These are phyloP conservation scores for Penicillium roqueforti DNA, from an alignment of 495 filamentous ascomycete genomes.

Conservation along the genomic window DNA sequence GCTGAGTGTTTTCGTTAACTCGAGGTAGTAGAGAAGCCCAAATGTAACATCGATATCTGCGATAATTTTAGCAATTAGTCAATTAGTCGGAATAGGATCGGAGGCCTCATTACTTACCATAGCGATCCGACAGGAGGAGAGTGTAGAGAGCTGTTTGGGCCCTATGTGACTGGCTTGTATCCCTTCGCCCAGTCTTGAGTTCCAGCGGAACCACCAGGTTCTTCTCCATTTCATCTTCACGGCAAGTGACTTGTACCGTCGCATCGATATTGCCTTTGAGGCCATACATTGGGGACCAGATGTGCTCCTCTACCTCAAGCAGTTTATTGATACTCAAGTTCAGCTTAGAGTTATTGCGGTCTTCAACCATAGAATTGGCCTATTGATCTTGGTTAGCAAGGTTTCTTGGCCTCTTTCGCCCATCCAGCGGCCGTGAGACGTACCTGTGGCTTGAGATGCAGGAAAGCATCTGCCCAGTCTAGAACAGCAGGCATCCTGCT, in stretches of 20 bases:
- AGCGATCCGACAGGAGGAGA: slow-evolving; percentile 85
- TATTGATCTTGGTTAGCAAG: slow-evolving; percentile 30
- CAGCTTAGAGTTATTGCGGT: slow-evolving; percentile 65
- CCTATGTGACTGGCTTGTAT: slow-evolving; percentile 68
- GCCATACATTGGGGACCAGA: slow-evolving; percentile 96
- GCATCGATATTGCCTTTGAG: slow-evolving; percentile 97
- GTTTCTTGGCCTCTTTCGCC: neutral
- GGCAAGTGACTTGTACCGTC: slow-evolving; percentile 86
- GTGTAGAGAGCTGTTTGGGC: slow-evolving; percentile 96
- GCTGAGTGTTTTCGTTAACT: slow-evolving; percentile 76
- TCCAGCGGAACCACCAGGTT: slow-evolving; percentile 87
- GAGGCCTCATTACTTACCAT: slow-evolving; percentile 50
- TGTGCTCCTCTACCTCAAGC: slow-evolving; percentile 92
- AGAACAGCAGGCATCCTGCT: slow-evolving; percentile 74
- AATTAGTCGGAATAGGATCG: neutral
- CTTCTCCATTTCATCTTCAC: slow-evolving; percentile 56
- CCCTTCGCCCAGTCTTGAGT: slow-evolving; percentile 85
- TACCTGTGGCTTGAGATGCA: slow-evolving; percentile 68
- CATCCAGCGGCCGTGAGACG: slow-evolving; percentile 13
- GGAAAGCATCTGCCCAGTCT: slow-evolving; percentile 78
- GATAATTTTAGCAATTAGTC: slow-evolving; percentile 12
- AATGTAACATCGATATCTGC: slow-evolving; percentile 79
- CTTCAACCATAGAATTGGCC: slow-evolving; percentile 69
- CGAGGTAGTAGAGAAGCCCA: slow-evolving; percentile 92
- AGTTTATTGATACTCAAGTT: slow-evolving; percentile 86